A percentile compares a stretch with the other conserved stretches of the same genome.
phyloP scores from a whole-genome alignment of 306 rosid genomes.

The Senna tora region DNA sequence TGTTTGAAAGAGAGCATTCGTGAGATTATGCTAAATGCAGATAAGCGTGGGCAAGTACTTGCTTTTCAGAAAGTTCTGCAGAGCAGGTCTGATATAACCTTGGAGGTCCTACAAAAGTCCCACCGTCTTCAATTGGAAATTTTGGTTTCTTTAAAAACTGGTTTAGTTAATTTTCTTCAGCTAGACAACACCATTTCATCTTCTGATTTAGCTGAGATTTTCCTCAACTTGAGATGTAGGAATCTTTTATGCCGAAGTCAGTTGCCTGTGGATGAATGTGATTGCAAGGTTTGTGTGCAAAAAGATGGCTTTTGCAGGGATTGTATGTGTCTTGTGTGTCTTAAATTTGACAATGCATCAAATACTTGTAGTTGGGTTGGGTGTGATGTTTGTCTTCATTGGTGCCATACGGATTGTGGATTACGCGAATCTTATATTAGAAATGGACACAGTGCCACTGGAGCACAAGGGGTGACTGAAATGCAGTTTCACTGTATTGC shows the following conservation, averaged over 20 bases:
- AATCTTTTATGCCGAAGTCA: conserved; percentile 70
- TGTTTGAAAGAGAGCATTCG: conserved; percentile 72
- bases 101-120: conserved; percentile 71
- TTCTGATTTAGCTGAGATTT: conserved; percentile 81
- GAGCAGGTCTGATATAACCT: conserved; percentile 73
- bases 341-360: conserved; percentile 90
- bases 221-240: conserved; percentile 75
- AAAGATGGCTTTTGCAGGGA: conserved; percentile 94
- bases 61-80: conserved; percentile 74
- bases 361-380: conserved; percentile 98
- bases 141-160: conserved; percentile 86
- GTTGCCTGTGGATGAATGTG: conserved; percentile 96
- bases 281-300: conserved; percentile 86
- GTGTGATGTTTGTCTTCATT: conserved; percentile 96
- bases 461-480: conserved; percentile 72
- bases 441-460: conserved; percentile 76
- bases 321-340: conserved; percentile 96
- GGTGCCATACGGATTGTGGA: conserved; percentile 97
- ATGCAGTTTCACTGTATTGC: conserved; percentile 99
- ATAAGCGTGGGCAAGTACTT: conserved; percentile 62
- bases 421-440: conserved; percentile 84
- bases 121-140: conserved; percentile 81
- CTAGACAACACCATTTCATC: conserved; percentile 53
- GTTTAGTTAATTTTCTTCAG: conserved; percentile 65
- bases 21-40: conserved; percentile 66